phyloP scores from a whole-genome alignment of 1,139 yeast species.

The Hansenula lynferdii region DNA sequence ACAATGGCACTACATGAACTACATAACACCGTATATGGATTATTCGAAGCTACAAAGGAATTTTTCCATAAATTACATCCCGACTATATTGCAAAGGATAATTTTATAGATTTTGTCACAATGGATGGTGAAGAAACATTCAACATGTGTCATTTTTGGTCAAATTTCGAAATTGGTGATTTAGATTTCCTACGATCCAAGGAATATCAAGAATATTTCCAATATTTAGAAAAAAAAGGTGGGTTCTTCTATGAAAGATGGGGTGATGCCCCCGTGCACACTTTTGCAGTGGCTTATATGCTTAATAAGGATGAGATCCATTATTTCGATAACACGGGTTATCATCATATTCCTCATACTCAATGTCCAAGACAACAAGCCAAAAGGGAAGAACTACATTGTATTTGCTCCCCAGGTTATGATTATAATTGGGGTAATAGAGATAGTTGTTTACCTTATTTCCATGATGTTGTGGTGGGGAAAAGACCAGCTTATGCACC shows the following conservation, averaged over 20 bases:
- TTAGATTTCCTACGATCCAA: constrained; percentile 47
- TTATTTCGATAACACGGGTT: constrained; percentile 53
- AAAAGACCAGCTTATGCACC: constrained; percentile 38
- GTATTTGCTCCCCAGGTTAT: constrained; percentile 39
- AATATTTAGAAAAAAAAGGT: constrained; percentile 46
- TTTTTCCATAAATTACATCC: constrained; percentile 44
- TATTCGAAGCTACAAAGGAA: constrained; percentile 53
- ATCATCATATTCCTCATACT: constrained; percentile 52
- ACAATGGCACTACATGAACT: constrained; percentile 51
- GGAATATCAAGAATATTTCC: constrained; percentile 44
- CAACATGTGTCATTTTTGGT: constrained; percentile 60
- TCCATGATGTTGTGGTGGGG: constrained; percentile 39
- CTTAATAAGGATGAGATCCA: constrained; percentile 42
- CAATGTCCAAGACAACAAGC: constrained; percentile 34
- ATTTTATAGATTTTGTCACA: constrained; percentile 43
- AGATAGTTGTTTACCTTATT: constrained; percentile 47
- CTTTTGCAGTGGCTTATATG: constrained; percentile 51
- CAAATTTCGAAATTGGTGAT: constrained; percentile 54
- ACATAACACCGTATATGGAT: constrained; percentile 45
- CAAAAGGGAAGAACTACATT: constrained; percentile 40
- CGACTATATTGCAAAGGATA: constrained; percentile 35
- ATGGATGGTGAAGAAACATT: constrained; percentile 44
- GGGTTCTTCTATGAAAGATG: constrained; percentile 62
- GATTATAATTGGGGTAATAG: constrained; percentile 47
- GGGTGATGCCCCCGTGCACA: constrained; percentile 65